Base-by-base conservation (phyloP, 1,139 yeast species). In the Candida albicans region DNA sequence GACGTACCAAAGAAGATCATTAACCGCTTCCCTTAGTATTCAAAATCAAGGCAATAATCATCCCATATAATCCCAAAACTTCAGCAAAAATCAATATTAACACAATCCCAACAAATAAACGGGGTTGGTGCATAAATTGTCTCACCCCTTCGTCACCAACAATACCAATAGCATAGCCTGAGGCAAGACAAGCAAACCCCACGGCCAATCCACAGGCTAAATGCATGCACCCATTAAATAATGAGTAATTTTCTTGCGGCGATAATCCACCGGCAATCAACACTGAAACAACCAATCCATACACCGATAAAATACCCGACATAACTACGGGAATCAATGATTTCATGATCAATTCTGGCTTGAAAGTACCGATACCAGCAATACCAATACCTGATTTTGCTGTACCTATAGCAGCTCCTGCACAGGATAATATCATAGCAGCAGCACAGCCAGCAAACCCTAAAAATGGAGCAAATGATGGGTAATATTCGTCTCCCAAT, bases 131-230 rank as follows among this genome's bases (percentile, higher is more conserved):
- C 68, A 95, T 89, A 58, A 87, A 85, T 67, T 95, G 95, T 75
- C 98, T 87, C 44, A 93, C 98, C 71, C 99, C 99, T 52, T 95
- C 98, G 67, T 93, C 99, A 62, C 99, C 99, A 52, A 93, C 98
- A 54, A 93, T 88, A 63, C 99, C 99, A 71, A 93, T 93, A 59
- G 98, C 96, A 65, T 89, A 93, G 50, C 99, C 99, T 42, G 98
- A 96, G 57, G 98, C 96, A 66, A 93, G 79, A 65, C 98, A 96
- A 51, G 98, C 86, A 58, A 95, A 79, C 52, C 99, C 99, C 40
- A 95, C 99, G 32, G 95, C 82, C 46, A 93, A 72, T 6, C 99
- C 99, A 65, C 97, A 91, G 42, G 96, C 95, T 62, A 93, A 77
- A 70, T 93, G 99, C 91, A 95, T 90, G 63, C 90, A 89, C 31